These are phyloP conservation scores for Amauroascus verrucosus DNA, from an alignment of 2,329 filamentous ascomycete genomes.

Conservation along the genomic window DNA sequence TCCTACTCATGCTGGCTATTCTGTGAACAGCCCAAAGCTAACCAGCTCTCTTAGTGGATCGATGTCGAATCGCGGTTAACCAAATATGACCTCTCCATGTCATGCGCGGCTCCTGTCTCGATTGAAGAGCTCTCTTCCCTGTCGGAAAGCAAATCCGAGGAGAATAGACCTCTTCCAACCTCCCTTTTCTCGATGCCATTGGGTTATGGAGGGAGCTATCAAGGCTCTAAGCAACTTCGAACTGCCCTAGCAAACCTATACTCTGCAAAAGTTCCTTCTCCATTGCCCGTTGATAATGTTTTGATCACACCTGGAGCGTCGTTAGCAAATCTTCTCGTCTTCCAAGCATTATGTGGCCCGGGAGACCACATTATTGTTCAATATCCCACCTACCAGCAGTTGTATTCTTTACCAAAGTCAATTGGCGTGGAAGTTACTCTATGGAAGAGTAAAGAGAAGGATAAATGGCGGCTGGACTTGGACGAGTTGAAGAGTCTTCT, in stretches of 20 bases:
- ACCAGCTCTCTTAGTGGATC: constrained; percentile 40
- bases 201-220: constrained; percentile 59
- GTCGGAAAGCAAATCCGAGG: constrained; percentile 42
- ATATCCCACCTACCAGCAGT: constrained; percentile 77
- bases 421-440: constrained; percentile 67
- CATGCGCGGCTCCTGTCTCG: constrained; percentile 48
- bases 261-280: constrained; percentile 43
- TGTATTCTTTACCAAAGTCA: constrained; percentile 64
- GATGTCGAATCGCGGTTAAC: constrained; percentile 43
- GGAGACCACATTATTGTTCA: constrained; percentile 80
- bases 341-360: constrained; percentile 60
- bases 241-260: constrained; percentile 56
- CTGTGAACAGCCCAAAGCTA: background rate
- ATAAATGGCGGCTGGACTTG: constrained; percentile 58
- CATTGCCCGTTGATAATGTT: constrained; percentile 51
- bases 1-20: too few relatives aligned
- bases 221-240: constrained; percentile 55
- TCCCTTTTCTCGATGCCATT: constrained; percentile 48
- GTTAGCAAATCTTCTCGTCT: constrained; percentile 68
- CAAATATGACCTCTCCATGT: constrained; percentile 49
- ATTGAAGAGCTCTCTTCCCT: constrained; percentile 43
- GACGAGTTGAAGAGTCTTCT: constrained; percentile 56
- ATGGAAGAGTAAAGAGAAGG: constrained; percentile 58
- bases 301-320: constrained; percentile 73
- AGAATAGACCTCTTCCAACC: constrained; percentile 23